A percentile compares a stretch with the other conserved stretches of the same genome.
phyloP scores from a whole-genome alignment of 805 yeast genomes.

The Saccharomycopsis microspora region DNA sequence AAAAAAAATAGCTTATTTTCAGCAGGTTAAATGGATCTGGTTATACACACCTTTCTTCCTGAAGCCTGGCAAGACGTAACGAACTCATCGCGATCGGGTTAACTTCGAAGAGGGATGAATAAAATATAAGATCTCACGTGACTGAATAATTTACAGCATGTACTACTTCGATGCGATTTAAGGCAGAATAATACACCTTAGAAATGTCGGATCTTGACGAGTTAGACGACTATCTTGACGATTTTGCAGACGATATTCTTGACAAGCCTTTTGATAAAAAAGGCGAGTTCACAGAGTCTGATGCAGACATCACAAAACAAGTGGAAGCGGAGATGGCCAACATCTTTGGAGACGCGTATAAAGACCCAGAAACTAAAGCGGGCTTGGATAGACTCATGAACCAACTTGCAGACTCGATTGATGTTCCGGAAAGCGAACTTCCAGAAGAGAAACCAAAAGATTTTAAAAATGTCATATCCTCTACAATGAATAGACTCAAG shows the following conservation, averaged over 20 bases:
- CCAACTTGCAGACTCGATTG: conserved; percentile 19
- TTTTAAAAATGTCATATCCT: conserved; percentile 67
- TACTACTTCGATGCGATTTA: not conserved
- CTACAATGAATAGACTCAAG: conserved; percentile 70
- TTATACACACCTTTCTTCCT: conserved; percentile 59
- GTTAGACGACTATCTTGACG: conserved; percentile 76
- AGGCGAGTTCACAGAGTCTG: conserved; percentile 14
- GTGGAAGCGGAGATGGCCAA: not conserved
- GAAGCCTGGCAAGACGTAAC: conserved; percentile 71
- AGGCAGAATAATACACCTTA: not conserved
- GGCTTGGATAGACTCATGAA: conserved; percentile 9
- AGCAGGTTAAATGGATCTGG: too few species aligned
- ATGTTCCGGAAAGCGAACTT: conserved; percentile 18
- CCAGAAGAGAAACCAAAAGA: conserved; percentile 18
- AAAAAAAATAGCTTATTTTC: too few species aligned
- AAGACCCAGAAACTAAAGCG: conserved; percentile 10
- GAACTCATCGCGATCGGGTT: not conserved
- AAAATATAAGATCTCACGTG: not conserved
- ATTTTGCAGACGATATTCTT: conserved; percentile 62
- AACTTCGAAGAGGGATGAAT: not conserved
- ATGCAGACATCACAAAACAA: not conserved
- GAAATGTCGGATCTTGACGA: conserved; percentile 46
- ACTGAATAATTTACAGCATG: not conserved
- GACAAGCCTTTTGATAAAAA: conserved; percentile 27
- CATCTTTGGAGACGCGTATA: conserved; percentile 10